These are phyloP conservation scores for Ogataea saltuana DNA, from an alignment of 805 yeast species.

Conservation along the genomic window DNA sequence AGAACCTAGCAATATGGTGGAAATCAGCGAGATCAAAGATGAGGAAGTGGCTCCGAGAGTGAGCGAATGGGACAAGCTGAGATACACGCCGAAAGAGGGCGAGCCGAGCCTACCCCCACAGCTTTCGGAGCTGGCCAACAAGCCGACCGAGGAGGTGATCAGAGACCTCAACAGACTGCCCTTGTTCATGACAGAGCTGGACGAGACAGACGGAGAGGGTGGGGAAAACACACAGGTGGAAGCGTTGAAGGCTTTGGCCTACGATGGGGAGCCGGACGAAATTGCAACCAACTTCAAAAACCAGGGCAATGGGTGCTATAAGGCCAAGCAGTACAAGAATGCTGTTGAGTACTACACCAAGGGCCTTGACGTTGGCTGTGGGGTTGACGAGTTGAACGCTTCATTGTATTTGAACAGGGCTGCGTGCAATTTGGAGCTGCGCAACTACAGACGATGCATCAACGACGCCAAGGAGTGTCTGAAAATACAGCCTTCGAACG, in stretches of 20 bases:
- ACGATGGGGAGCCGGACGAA: constrained; percentile 95
- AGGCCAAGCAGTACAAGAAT: constrained; percentile 64
- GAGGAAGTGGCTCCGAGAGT: constrained; percentile 24
- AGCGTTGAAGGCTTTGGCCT: constrained; percentile 87
- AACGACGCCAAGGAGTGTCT: constrained; percentile 81
- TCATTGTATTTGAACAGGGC: constrained; percentile 81
- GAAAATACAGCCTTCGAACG: constrained; percentile 60
- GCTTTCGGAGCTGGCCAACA: constrained; percentile 59
- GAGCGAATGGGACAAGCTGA: constrained; percentile 36
- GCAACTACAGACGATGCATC: constrained; percentile 82
- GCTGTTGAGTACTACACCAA: constrained; percentile 80
- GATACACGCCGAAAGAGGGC: constrained; percentile 40
- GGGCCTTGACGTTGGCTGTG: constrained; percentile 73
- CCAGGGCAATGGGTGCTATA: constrained; percentile 90
- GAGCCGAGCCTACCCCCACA: constrained; percentile 85
- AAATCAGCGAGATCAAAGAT: constrained; percentile 30
- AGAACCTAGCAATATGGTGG: constrained; percentile 27
- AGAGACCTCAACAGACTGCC: constrained; percentile 81
- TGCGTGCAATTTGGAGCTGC: constrained; percentile 84
- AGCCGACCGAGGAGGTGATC: constrained; percentile 74
- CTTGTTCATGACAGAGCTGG: constrained; percentile 88
- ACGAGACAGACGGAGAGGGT: constrained; percentile 72
- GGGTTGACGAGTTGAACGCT: constrained; percentile 52
- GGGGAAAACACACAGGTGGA: constrained; percentile 77
- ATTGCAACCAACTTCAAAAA: constrained; percentile 84